Percentiles rank a stretch among this genome's conserved stretches.
phyloP scores from a whole-genome alignment of 257 asterid species.

The Jacaranda mimosifolia region DNA sequence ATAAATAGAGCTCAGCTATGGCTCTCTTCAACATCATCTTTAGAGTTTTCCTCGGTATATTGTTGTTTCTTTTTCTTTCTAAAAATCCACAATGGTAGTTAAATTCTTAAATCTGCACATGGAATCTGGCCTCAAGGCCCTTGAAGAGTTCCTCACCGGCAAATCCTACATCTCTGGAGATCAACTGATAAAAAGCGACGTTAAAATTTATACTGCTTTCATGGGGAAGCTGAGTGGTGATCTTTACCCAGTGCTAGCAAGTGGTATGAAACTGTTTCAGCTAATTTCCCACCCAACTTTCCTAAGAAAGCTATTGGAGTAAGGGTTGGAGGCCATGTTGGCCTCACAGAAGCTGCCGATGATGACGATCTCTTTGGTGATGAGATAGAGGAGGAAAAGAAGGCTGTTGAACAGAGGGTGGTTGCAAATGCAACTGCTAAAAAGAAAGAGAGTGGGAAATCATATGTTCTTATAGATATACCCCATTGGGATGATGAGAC shows the following conservation, averaged over 20 bases:
- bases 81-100: slow-evolving; percentile 62
- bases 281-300: slow-evolving; percentile 67
- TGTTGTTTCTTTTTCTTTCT: slow-evolving; percentile 26
- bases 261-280: slow-evolving; percentile 75
- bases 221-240: slow-evolving; percentile 65
- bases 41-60: background rate
- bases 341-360: slow-evolving; percentile 58
- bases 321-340: slow-evolving; percentile 60
- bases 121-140: slow-evolving; percentile 78
- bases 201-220: slow-evolving; percentile 77
- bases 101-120: slow-evolving; percentile 82
- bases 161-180: slow-evolving; percentile 76
- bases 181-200: slow-evolving; percentile 69
- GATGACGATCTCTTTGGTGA: slow-evolving; percentile 95
- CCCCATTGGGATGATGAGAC: slow-evolving; percentile 99
- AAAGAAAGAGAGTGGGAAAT: slow-evolving; percentile 33
- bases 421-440: no score
- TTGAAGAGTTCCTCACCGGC: slow-evolving; percentile 66
- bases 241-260: slow-evolving; percentile 72
- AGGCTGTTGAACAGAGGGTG: slow-evolving; percentile 68
- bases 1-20: no score
- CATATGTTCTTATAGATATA: slow-evolving; percentile 89
- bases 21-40: slow-evolving; percentile 25
- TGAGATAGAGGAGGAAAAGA: slow-evolving; percentile 96
- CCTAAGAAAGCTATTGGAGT: slow-evolving; percentile 88